Percentiles rank a stretch among this genome's conserved stretches.
These are phyloP conservation scores for Eucalyptus regnans DNA, from an alignment of 345 rosid species.

Conservation along the genomic window DNA sequence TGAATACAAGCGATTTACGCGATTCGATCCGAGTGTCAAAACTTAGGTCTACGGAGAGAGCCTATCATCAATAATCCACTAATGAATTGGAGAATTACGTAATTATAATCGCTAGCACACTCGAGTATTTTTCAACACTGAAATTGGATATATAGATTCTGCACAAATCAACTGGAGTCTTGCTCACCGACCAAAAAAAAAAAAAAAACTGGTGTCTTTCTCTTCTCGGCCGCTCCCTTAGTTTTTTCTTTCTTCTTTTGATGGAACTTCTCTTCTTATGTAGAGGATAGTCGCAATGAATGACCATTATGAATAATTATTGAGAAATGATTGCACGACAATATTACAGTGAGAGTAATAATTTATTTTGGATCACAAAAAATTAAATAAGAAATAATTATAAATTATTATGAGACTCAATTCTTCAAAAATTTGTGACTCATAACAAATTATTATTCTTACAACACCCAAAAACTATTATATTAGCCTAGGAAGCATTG, in stretches of 20 bases:
- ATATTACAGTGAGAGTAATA: too few relatives aligned
- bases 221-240: neutral
- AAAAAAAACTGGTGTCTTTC: neutral
- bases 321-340: too few relatives aligned
- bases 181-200: too few relatives aligned
- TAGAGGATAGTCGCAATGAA: neutral
- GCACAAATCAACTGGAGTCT: neutral
- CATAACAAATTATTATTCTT: too few relatives aligned
- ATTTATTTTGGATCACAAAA: too few relatives aligned
- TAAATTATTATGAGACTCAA: too few relatives aligned
- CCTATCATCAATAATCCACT: neutral
- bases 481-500: too few relatives aligned
- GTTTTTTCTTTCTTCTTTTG: neutral
- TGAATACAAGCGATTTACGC: neutral
- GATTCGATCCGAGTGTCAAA: rapidly evolving
- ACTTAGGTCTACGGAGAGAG: neutral
- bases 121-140: neutral
- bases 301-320: neutral
- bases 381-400: too few relatives aligned
- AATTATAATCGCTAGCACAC: neutral
- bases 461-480: too few relatives aligned
- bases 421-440: too few relatives aligned
- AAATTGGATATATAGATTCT: too few relatives aligned
- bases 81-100: neutral
- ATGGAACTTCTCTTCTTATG: neutral